Evolutionary conservation across 495 filamentous ascomycete genomes (phyloP), one percentile per base, ranked within the genome.

Genomic region (Neurospora pannonica): DNA sequence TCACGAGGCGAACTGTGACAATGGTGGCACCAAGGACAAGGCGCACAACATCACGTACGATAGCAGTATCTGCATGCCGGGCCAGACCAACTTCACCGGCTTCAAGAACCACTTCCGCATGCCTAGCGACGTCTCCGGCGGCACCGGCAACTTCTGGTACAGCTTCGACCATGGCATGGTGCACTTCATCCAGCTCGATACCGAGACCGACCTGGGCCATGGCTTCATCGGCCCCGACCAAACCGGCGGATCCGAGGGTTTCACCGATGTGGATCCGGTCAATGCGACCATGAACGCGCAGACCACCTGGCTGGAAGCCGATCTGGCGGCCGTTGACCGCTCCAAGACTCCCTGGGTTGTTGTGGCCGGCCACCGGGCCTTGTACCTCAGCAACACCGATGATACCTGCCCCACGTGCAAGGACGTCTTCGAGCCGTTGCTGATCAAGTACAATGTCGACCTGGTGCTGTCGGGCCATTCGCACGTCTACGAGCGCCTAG

Each of bases 111-210:
- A 84, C n/a, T 89, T 86, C 78, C 81, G 83, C n/a, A 88, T 88
- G 86, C 86, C 86, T 0, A 77, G 70, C 0, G 76, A 80, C 4
- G 84, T 86, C 67, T 73, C 81, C 5, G 85, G 84, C 1, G 81
- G 81, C 4, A 82, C 84, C 2, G 77, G 82, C 15, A 88, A 86
- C 81, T 87, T 89, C 79, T 89, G 87, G 87, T 89, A 89, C 78
- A 87, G 86, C 1, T 89, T 88, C 78, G 86, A 89, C 69, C 86
- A 88, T 73, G 87, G 87, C 72, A 82, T 87, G 78, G 87, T 81
- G 0, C 87, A 89, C 77, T 81, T 86, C 69, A 78, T 86, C 42
- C 81, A 84, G 80, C 82, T 89, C 74, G 80, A 88, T 76, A 86
- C 81, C 8, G 87, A 89, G 71, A 89, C 87, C 21, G 87, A 89